phyloP scores from a whole-genome alignment of 2,329 filamentous ascomycete species.

The Colletotrichum tofieldiae region DNA sequence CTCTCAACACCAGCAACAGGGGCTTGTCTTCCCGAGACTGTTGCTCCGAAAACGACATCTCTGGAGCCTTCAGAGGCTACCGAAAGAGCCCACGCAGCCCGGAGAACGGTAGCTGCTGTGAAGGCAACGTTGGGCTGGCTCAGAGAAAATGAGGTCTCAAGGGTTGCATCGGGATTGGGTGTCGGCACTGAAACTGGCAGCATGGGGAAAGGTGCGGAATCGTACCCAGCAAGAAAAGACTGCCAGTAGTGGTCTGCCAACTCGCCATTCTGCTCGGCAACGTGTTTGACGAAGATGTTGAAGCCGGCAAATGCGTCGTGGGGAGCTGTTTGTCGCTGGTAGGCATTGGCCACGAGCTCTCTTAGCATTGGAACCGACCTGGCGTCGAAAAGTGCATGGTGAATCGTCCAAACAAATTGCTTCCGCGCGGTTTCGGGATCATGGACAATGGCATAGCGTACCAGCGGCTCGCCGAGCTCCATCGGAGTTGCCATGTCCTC shows the following conservation, averaged over 20 bases:
- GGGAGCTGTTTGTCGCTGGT: not conserved
- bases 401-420: constrained; percentile 41
- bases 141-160: not conserved
- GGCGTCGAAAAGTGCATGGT: constrained; percentile 46
- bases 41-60: constrained; percentile 47
- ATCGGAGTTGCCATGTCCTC: not conserved
- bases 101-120: not conserved
- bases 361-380: not conserved
- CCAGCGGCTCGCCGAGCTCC: constrained; percentile 19
- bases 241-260: not conserved
- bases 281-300: not conserved
- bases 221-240: not conserved
- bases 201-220: not conserved
- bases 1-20: constrained; percentile 44
- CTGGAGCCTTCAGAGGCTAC: constrained; percentile 34
- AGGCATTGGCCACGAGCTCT: not conserved
- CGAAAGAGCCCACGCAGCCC: constrained; percentile 12
- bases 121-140: not conserved
- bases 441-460: constrained; percentile 19
- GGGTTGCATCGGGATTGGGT: not conserved
- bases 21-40: constrained; percentile 46
- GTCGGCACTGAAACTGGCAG: not conserved
- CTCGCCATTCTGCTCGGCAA: not conserved
- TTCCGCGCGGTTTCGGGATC: not conserved
- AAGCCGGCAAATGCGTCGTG: not conserved